Evolutionary conservation across 83 land plant genomes (phyloP).

Genomic region (Picea engelmannii): DNA sequence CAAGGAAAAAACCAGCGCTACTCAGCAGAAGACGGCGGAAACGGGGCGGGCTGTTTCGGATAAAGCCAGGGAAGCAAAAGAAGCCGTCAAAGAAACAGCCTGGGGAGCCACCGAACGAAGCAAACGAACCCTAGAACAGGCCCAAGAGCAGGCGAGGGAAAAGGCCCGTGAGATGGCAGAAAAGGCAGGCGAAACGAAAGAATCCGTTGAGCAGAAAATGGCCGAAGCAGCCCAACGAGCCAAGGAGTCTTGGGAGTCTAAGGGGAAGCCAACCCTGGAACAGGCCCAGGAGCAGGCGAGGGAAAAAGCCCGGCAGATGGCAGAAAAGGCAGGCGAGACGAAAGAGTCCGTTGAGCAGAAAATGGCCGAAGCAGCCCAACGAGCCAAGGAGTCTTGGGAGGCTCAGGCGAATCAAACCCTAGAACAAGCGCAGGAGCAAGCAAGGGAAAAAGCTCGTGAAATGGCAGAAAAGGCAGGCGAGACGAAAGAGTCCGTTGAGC

Average conservation of each 20-base stretch:
- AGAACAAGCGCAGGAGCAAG: background rate
- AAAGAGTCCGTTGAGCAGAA: background rate
- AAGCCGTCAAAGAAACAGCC: background rate
- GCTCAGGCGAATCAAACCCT: background rate
- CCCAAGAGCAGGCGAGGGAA: background rate
- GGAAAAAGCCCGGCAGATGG: background rate
- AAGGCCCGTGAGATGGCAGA: background rate
- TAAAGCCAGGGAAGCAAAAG: background rate
- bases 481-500: background rate
- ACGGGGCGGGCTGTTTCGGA: background rate
- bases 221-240: background rate
- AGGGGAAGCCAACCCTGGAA: background rate
- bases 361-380: background rate
- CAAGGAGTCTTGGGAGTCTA: background rate
- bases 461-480: slow-evolving; percentile 1
- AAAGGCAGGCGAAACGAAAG: background rate
- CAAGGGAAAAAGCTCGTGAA: background rate
- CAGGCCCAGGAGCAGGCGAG: background rate
- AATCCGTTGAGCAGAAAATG: slow-evolving; percentile 4
- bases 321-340: background rate
- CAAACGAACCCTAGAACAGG: background rate
- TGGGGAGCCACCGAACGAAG: background rate
- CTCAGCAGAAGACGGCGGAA: background rate
- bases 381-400: background rate
- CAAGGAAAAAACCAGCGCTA: background rate